Evolutionary conservation across 768 basidiomycete genomes (phyloP).

Genomic region (Boletus fagicola): DNA sequence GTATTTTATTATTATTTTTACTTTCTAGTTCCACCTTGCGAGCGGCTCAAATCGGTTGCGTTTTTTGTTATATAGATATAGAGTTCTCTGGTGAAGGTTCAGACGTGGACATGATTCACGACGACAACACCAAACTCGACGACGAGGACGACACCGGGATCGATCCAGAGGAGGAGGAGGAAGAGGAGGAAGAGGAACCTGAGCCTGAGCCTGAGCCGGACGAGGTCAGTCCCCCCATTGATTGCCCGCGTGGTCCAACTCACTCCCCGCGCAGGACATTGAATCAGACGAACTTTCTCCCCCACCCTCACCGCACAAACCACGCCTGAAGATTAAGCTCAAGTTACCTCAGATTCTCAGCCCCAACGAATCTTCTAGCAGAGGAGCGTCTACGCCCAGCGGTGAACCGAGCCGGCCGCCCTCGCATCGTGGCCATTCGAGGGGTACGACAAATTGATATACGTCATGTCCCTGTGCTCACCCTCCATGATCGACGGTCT

Average conservation of each 20-base stretch:
- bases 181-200: constrained; percentile 32
- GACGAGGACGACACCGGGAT: constrained; percentile 39
- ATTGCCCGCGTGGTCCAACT: neutral
- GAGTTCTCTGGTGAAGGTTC: constrained; percentile 24
- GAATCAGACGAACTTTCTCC: constrained; percentile 37
- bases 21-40: no score
- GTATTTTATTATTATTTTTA: neutral
- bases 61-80: constrained; percentile 16
- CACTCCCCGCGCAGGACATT: constrained; percentile 22
- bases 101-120: constrained; percentile 38
- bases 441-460: constrained; percentile 12
- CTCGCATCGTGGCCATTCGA: constrained; percentile 27
- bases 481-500: neutral
- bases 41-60: constrained; percentile 1
- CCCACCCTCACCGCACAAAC: constrained; percentile 34
- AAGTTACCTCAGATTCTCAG: constrained; percentile 46
- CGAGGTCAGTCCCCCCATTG: constrained; percentile 1
- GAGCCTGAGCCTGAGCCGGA: constrained; percentile 17
- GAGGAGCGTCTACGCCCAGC: constrained; percentile 25
- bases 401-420: constrained; percentile 25
- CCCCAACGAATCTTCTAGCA: constrained; percentile 32
- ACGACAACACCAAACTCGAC: constrained; percentile 32
- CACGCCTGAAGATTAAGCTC: constrained; percentile 60
- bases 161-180: constrained; percentile 36
- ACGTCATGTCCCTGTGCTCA: neutral